Evolutionary conservation across 495 filamentous ascomycete species (phyloP), one percentile per base, ranked within the genome.

Genomic region (Aspergillus affinis): DNA sequence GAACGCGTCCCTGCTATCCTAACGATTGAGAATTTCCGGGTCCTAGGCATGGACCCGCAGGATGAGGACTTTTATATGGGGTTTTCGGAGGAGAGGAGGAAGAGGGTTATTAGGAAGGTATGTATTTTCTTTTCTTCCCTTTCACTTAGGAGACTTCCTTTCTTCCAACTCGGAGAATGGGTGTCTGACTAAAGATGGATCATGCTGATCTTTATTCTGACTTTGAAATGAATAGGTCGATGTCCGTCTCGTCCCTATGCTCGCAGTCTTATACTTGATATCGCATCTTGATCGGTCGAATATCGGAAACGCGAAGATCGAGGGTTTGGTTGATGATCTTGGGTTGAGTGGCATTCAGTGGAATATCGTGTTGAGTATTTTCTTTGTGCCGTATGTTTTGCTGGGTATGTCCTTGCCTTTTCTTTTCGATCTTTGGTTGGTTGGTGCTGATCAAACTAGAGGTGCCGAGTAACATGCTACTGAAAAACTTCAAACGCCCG

Each of bases 251-350:
- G 61, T 73, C n/a, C 71, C 71, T 15, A 71, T 73, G 69, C 57
- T 73, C 12, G 60, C 71, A 0, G 50, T 82, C 0, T 65, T 82
- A 2, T 84, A 83, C 54, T 62, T 82, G 15, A 65, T 82, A 8
- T 72, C 70, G 3, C 82, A 85, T 65, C 68, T 86, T 0, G 87
- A 85, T 56, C 62, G 81, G 18, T 77, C 77, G 8, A 88, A 88
- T 68, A 90, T 91, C 58, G 89, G 88, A 26, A 91, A 91, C 70
- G 89, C 89, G 3, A 90, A 89, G 57, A 90, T 90, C 50, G 84
- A 87, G 60, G 88, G 89, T 2, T 69, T 92, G 15, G 72, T 79
- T 1, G 78, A 86, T 48, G 83, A 87, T 62, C 61, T 92, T 45
- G 53, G 73, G 4, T 73, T 93, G 65, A 82, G 77, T n/a, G 77